These are phyloP conservation scores for Neurospora sp. DNA, from an alignment of 495 filamentous ascomycete species.

Conservation along the genomic window DNA sequence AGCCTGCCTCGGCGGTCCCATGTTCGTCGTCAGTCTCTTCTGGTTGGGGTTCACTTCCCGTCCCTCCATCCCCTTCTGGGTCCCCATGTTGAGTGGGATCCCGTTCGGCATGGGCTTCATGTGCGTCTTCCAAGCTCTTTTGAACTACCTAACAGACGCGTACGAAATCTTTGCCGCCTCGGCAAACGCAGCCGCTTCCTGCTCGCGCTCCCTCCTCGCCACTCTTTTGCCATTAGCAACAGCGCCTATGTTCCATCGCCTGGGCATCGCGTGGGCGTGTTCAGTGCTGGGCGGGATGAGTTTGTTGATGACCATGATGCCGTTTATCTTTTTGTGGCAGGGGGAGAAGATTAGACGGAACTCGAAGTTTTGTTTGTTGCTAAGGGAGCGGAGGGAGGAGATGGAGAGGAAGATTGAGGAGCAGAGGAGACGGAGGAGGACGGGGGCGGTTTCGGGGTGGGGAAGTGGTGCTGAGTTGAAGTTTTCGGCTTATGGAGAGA, in stretches of 20 bases:
- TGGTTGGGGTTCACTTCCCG: conserved; percentile 65
- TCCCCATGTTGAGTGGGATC: conserved; percentile 53
- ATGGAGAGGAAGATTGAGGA: conserved; percentile 24
- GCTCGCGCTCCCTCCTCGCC: conserved; percentile 50
- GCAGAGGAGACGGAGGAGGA: conserved; percentile 10
- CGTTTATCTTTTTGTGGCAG: conserved; percentile 33
- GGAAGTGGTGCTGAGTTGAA: background rate
- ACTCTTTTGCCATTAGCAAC: conserved; percentile 47
- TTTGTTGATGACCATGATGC: conserved; percentile 28
- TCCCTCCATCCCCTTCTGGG: conserved; percentile 47
- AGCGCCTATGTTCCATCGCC: conserved; percentile 25
- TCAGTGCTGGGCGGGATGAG: conserved; percentile 29
- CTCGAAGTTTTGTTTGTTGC: conserved; percentile 28
- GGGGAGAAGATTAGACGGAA: conserved; percentile 26
- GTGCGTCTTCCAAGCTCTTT: conserved; percentile 40
- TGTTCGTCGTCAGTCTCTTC: conserved; percentile 53
- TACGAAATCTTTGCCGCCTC: conserved; percentile 65
- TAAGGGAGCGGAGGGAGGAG: conserved; percentile 26
- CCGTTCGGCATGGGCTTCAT: conserved; percentile 61
- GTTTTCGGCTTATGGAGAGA: background rate
- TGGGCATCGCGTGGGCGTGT: conserved; percentile 29
- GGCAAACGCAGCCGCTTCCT: conserved; percentile 56
- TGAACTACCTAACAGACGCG: conserved; percentile 69
- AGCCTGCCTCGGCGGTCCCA: conserved; percentile 54
- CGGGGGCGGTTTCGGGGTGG: background rate